A percentile compares a stretch with the other conserved stretches of the same genome.
These are phyloP conservation scores for Xylaria castorea DNA, from an alignment of 495 filamentous ascomycete genomes.

Conservation along the genomic window DNA sequence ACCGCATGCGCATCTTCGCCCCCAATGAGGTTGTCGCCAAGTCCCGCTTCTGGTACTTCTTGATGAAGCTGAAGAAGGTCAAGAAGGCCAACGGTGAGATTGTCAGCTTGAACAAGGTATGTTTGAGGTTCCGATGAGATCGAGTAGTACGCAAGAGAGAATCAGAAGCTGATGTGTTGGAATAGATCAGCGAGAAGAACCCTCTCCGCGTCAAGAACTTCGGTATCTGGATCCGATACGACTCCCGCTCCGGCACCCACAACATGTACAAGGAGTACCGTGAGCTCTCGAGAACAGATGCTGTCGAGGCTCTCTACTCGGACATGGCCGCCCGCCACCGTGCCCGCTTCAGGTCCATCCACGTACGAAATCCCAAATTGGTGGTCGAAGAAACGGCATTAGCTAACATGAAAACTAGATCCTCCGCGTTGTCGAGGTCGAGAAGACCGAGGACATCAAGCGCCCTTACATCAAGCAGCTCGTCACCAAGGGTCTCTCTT, in stretches of 20 bases:
- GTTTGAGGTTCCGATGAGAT: slow-evolving; percentile 37
- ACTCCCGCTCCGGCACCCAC: slow-evolving; percentile 99
- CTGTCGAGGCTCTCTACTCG: slow-evolving; percentile 96
- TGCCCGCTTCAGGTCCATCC: slow-evolving; percentile 94
- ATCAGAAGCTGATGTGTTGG: slow-evolving; percentile 17
- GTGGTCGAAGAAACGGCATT: not conserved
- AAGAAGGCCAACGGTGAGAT: slow-evolving; percentile 99
- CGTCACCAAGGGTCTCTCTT: slow-evolving; percentile 90
- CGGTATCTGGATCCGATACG: slow-evolving; percentile 99
- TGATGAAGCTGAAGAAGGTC: slow-evolving; percentile 97
- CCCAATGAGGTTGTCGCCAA: slow-evolving; percentile 97
- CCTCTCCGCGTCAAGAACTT: slow-evolving; percentile 99
- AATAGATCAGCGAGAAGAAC: slow-evolving; percentile 95
- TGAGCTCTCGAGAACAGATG: slow-evolving; percentile 92
- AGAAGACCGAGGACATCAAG: slow-evolving; percentile 90
- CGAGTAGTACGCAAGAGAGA: slow-evolving; percentile 6
- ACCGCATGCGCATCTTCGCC: slow-evolving; percentile 99
- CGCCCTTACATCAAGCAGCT: slow-evolving; percentile 99
- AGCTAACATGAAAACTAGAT: slow-evolving; percentile 63
- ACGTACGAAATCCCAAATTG: slow-evolving; percentile 69
- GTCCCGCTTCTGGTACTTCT: slow-evolving; percentile 99
- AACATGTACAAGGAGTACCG: slow-evolving; percentile 99
- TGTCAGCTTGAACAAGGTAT: slow-evolving; percentile 92
- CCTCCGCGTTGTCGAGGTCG: slow-evolving; percentile 95
- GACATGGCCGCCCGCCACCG: slow-evolving; percentile 99